Conservation (phyloP, 306 rosid genomes). For the Vigna angularis region DNA sequence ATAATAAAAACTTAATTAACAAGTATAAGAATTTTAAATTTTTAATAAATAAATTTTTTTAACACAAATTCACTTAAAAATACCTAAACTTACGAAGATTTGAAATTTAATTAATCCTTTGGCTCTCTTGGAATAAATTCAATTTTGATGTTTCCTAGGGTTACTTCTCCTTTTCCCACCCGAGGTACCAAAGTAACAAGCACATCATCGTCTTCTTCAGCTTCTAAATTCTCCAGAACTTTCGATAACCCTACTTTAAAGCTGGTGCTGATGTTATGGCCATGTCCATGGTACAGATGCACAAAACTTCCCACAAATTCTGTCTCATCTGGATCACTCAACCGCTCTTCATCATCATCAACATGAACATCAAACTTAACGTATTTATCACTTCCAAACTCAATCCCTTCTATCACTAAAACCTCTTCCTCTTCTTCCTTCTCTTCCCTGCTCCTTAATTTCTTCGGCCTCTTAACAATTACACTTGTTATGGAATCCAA, state of each 20-base stretch:
- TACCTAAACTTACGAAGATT: too few relatives aligned
- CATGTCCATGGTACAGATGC: slow-evolving; percentile 52
- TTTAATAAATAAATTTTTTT: too few relatives aligned
- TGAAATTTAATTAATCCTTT: too few relatives aligned
- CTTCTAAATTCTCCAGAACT: slow-evolving; percentile 66
- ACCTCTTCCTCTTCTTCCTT: slow-evolving; percentile 60
- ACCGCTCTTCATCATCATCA: slow-evolving; percentile 63
- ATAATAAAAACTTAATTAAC: too few relatives aligned
- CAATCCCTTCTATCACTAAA: slow-evolving; percentile 59
- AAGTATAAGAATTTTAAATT: too few relatives aligned
- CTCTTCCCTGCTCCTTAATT: slow-evolving; percentile 44
- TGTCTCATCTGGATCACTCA: slow-evolving; percentile 44
- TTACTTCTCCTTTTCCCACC: slow-evolving; percentile 21
- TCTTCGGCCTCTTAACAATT: slow-evolving; percentile 61
- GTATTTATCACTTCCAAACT: slow-evolving; percentile 48
- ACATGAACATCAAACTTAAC: slow-evolving; percentile 75
- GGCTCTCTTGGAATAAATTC: slow-evolving; percentile 9
- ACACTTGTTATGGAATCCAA: slow-evolving; percentile 48
- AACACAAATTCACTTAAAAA: too few relatives aligned
- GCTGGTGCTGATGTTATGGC: slow-evolving; percentile 6
- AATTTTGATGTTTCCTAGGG: slow-evolving; percentile 11
- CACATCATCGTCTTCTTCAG: slow-evolving; percentile 61
- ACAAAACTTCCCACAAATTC: slow-evolving; percentile 85
- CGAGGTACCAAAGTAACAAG: slow-evolving; percentile 70
- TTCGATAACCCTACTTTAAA: slow-evolving; percentile 62